Evolutionary conservation across 1,139 yeast species (phyloP), one percentile per base, ranked within the genome.

Genomic region (Yamadazyma atmosphaerica): DNA sequence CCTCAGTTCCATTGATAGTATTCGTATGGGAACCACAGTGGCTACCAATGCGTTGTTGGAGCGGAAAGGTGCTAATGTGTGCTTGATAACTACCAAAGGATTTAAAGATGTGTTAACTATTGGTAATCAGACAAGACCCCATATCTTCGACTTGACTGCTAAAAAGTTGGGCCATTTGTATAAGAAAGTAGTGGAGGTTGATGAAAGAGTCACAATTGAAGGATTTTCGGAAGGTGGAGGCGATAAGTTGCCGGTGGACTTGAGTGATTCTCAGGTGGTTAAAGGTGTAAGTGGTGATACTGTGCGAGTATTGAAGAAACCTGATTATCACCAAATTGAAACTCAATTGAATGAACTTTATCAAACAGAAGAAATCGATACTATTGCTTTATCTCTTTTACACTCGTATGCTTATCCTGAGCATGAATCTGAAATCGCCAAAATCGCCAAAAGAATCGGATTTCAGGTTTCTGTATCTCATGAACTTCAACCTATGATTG

Each of bases 11-110:
- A 65, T 65, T 37, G 62, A 60, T 14, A 55, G 63, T 42, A 62
- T 65, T 19, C 50, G 67, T 34, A 65, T 65, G 71, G 72, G 71
- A 14, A 65, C 71, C 3, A 65, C 72, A 2, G 70, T 65, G 19
- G 72, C 72, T 4, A 65, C 72, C 19, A 66, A 66, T 50, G 72
- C 72, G 3, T 55, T 65, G 29, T 54, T 72, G 40, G 77, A 72
- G 49, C 58, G 81, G 44, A 76, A 74, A 46, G 81, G 81, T 12
- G 79, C 78, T 21, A 55, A 60, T 17, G 79, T 77, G 29, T 69
- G 75, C 19, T 59, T 75, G 34, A 58, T 76, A 5, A 74, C 80
- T 2, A 74, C 81, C 16, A 71, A 66, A 44, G 81, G 81, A 1
- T 76, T 76, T 50, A 68, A 67, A 44, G 81, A 70, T 45, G 71